These are phyloP conservation scores for Podospora pseudopauciseta DNA, from an alignment of 495 filamentous ascomycete genomes.

Conservation along the genomic window DNA sequence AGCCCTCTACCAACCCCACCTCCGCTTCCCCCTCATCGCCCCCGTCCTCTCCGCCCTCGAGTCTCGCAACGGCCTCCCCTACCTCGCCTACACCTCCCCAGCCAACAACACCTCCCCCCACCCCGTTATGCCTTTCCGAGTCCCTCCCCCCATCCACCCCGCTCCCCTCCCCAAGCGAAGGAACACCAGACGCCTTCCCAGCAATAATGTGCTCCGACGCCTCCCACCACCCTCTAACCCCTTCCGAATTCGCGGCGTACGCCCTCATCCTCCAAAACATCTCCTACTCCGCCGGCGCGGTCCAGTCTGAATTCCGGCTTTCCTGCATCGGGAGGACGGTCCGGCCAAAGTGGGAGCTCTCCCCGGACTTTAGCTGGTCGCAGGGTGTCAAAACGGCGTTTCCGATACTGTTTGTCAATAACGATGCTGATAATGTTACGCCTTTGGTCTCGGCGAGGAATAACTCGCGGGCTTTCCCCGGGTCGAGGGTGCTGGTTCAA, in stretches of 20 bases:
- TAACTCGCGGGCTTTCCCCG: slow-evolving; percentile 49
- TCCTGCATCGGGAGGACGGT: slow-evolving; percentile 56
- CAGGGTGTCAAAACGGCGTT: slow-evolving; percentile 43
- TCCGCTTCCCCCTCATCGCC: slow-evolving; percentile 55
- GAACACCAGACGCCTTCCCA: slow-evolving; percentile 45
- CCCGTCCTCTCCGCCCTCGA: slow-evolving; percentile 52
- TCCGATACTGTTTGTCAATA: slow-evolving; percentile 54
- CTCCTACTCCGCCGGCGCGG: slow-evolving; percentile 52
- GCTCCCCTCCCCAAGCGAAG: slow-evolving; percentile 36
- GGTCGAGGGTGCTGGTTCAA: slow-evolving; percentile 53
- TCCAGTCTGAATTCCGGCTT: slow-evolving; percentile 55
- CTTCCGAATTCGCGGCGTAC: slow-evolving; percentile 44
- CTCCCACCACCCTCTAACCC: slow-evolving; percentile 24
- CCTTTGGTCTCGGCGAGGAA: slow-evolving; percentile 48
- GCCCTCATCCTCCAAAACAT: slow-evolving; percentile 44
- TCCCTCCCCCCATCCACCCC: slow-evolving; percentile 27
- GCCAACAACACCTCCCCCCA: slow-evolving; percentile 25
- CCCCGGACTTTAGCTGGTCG: slow-evolving; percentile 23
- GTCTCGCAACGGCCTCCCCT: slow-evolving; percentile 48
- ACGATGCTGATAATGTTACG: slow-evolving; percentile 55
- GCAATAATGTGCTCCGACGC: slow-evolving; percentile 65
- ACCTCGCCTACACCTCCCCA: slow-evolving; percentile 47
- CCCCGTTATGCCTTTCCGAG: slow-evolving; percentile 36
- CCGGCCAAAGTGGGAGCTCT: slow-evolving; percentile 55
- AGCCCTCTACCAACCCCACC: slow-evolving; percentile 58